Percentiles rank a stretch among this genome's conserved stretches.
Conservation (phyloP, 140 eudicot genomes). For the Cichorium intybus region DNA sequence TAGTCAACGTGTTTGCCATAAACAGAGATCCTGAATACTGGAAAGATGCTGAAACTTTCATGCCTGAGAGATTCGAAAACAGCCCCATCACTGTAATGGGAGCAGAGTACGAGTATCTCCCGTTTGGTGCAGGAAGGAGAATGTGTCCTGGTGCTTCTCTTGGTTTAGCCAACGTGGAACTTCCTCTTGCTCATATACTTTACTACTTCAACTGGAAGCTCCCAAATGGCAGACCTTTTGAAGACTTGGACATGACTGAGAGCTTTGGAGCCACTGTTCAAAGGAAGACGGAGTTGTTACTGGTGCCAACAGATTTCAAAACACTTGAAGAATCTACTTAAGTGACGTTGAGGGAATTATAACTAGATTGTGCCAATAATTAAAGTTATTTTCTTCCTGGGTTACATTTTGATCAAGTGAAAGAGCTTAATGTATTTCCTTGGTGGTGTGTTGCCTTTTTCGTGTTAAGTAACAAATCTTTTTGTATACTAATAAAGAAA, state of each 20-base stretch:
- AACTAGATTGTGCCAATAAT: neutral
- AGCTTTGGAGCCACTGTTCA: conserved; percentile 2
- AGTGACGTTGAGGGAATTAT: neutral
- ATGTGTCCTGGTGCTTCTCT: conserved; percentile 1
- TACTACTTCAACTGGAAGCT: conserved; percentile 18
- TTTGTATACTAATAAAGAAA: neutral
- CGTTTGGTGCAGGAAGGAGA: conserved; percentile 18
- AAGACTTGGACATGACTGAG: neutral
- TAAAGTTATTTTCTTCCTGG: neutral
- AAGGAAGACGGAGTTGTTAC: neutral
- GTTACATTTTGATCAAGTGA: neutral
- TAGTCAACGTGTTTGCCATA: conserved; percentile 6
- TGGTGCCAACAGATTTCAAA: neutral
- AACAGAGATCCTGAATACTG: conserved; percentile 14
- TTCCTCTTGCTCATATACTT: conserved; percentile 14
- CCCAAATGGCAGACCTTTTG: neutral
- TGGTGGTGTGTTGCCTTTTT: neutral
- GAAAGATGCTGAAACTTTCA: conserved; percentile 8
- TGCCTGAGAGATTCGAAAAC: conserved; percentile 11
- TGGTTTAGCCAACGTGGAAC: conserved; percentile 14
- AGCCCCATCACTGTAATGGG: neutral
- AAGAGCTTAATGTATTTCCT: neutral
- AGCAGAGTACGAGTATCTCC: neutral
- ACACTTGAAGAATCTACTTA: neutral
- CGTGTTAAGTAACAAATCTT: neutral